Percentiles rank a stretch among this genome's conserved stretches.
Evolutionary conservation across 441 rosid species (phyloP).

Genomic region (Aleurites moluccanus): DNA sequence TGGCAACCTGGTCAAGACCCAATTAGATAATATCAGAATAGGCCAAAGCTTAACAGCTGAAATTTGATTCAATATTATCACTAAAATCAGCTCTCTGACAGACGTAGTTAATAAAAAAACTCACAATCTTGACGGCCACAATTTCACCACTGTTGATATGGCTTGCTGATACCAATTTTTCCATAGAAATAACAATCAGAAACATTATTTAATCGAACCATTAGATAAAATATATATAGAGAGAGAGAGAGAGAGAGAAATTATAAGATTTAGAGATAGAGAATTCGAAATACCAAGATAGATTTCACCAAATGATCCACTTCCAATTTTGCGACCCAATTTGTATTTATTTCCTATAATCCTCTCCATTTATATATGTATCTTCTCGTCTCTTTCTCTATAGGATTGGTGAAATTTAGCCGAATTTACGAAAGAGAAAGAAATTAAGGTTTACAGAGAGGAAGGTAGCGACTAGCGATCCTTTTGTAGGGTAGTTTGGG

Average conservation of each 20-base stretch:
- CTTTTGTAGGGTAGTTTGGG: background rate
- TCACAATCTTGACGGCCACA: slow-evolving; percentile 18
- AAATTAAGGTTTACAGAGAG: slow-evolving; percentile 10
- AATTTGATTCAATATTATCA: too few species aligned
- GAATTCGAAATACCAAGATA: slow-evolving; percentile 53
- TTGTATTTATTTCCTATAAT: slow-evolving; percentile 76
- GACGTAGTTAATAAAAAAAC: background rate
- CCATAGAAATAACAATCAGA: background rate
- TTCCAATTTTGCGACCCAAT: slow-evolving; percentile 88
- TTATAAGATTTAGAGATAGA: background rate
- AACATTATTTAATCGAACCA: background rate
- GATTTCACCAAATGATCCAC: slow-evolving; percentile 92
- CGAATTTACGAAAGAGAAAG: background rate
- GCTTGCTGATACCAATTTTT: slow-evolving; percentile 16
- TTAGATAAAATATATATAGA: background rate
- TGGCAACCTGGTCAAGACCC: background rate
- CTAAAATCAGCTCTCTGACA: background rate
- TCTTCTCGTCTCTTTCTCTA: background rate
- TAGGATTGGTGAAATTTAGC: background rate
- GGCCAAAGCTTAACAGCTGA: too few species aligned
- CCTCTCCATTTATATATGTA: slow-evolving; percentile 53
- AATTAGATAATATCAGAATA: background rate
- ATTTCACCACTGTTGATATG: slow-evolving; percentile 18
- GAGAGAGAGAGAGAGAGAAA: background rate
- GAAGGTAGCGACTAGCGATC: background rate